Evolutionary conservation across 306 rosid species (phyloP), one percentile per base, ranked within the genome.

Genomic region (Citrullus colocynthis): DNA sequence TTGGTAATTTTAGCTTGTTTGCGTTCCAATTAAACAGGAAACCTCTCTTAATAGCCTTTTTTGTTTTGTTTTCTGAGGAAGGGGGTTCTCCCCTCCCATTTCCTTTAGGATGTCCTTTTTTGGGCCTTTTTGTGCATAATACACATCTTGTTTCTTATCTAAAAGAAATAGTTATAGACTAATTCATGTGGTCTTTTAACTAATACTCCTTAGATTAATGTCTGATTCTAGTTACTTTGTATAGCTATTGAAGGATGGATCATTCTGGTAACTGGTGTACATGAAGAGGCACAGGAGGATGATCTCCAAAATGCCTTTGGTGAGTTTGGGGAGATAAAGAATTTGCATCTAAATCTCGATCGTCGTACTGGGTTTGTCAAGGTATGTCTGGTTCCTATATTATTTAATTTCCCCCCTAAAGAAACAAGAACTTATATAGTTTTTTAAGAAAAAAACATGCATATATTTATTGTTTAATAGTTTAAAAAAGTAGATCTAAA

Each of bases 181-280:
- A 39, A 18, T 69, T 70, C 41, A 12, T 28, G 7, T 70, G 76
- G 3, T 70, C 57, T 20, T 24, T 24, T 42, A 20, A 37, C 58
- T 45, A 28, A 9, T 72, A 30, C 28, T 14, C 20, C 20, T 21
- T 15, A 16, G 39, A 51, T 16, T 36, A 73, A 51, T 51, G 55
- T 73, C 61, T 49, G 16, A 41, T 42, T 39, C 57, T 78, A 18
- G 39, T 51, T 30, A 72, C 16, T 42, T 7, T 21, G 4, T 83
- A 83, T 86, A 96, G 99, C 99, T 8, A 85, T 96, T 74, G 99
- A 96, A 87, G 99, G 99, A 77, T 96, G 99, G 99, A 96, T 96
- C 84, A 86, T 96, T 86, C 85, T 96, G 87, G 99, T 84, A 32
- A 88, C 93, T n/a, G 99, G 99, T 54, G 88, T 96, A 48, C 98